Evolutionary conservation across 2,329 filamentous ascomycete genomes (phyloP), one percentile per base, ranked within the genome.

Genomic region (Parafenestella ontariensis): DNA sequence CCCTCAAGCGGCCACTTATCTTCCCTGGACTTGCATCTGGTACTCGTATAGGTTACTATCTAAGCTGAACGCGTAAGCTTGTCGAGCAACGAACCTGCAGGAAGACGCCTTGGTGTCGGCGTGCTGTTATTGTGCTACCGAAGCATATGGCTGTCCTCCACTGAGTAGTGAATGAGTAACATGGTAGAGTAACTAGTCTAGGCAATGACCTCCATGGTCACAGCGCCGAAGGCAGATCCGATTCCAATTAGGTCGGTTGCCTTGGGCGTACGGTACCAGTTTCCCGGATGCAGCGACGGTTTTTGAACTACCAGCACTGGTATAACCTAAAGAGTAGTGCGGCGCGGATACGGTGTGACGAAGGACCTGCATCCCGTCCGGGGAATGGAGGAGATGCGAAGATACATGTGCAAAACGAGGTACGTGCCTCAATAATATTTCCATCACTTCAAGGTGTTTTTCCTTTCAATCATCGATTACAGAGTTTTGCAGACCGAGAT

Each of bases 51-150:
- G 29, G 18, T 49, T 26, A 46, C 23, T 46, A 52, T 41, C 43
- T 43, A 59, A 48, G 47, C 33, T 50, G 53, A 59, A 65, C 69
- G 69, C 66, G 69, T 72, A 62, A 72, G 68, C 71, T 51, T 52
- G 37, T 58, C 34, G 63, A 57, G 53, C 51, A 65, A 62, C 34
- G 54, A 55, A 49, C 41, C 49, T 71, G 65, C 69, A 65, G 59
- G 33, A 52, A 40, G 52, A 58, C 31, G 29, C 49, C 53, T 65
- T 62, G 56, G 56, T 62, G 56, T 49, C 34, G 37, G 46, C 40
- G 20, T 34, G 49, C 46, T 50, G 31, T 57, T 46, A 56, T 49
- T 57, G 58, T 60, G 46, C 53, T 52, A 61, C 54, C 45, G 49
- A 54, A 46, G 42, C 54, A 56, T 53, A 47, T 36, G 29, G 18